Base-by-base conservation (phyloP, 2,329 filamentous ascomycete genomes). In the Claviceps maximensis region DNA sequence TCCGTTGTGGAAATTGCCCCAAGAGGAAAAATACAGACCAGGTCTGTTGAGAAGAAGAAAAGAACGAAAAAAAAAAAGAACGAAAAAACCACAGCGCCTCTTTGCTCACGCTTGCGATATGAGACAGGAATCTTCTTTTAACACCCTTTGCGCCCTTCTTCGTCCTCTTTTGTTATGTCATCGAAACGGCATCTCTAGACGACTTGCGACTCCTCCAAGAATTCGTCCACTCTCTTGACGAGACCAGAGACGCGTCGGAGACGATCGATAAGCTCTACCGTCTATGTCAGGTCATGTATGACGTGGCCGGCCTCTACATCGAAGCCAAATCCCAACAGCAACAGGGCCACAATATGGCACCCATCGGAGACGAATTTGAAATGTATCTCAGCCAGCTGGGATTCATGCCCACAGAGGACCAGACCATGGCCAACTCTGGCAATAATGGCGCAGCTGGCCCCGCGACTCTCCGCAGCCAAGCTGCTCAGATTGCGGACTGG, bases 381-480 rank as follows among this genome's bases (percentile, higher is more conserved):
- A 76, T 78, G 54, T 86, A 84, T 59, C 70, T 86, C 1, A 78
- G 72, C 58, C 80, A 82, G 23, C 71, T 86, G 17, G 82, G 82
- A 0, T 73, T 85, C 54, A 78, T 81, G 56, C 76, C 76, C 51
- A 59, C 57, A 4, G 68, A 65, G 27, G 66, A 69, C 49, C 61
- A 64, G 9, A 49, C 59, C 21, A 61, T 65, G 53, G 58, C 59
- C 40, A 57, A 63, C 29, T 55, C 59, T 15, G 60, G 56, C 36
- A 58, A 54, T 17, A 45, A 38, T 13, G 47, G 49, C 36, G 7
- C 15, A 15, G 53, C 56, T n/a, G 54, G 53, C n/a, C 53, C 58
- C 7, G 55, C 57, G 5, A 52, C 56, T 3, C 62, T 65, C n/a
- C 64, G 53, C 52, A 58, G 62, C 8, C 67, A 67, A 54, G 61